These are phyloP conservation scores for Phytophthora vignae DNA, from an alignment of 352 stramenopile species.

Conservation along the genomic window DNA sequence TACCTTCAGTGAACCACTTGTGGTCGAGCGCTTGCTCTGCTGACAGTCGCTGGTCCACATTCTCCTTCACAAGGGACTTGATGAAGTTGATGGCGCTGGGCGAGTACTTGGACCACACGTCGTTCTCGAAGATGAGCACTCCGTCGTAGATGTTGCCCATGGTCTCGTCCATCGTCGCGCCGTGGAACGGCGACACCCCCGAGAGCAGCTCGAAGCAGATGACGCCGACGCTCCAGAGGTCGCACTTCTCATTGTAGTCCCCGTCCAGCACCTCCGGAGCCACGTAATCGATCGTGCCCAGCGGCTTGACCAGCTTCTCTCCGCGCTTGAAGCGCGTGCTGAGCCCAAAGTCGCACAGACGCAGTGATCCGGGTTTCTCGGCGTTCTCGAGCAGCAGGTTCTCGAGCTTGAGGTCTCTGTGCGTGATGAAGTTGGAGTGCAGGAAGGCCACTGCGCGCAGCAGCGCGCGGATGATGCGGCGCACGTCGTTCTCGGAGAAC, in stretches of 20 bases:
- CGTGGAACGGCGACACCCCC: slow-evolving; percentile 75
- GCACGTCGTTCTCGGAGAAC: slow-evolving; percentile 76
- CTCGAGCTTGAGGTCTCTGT: slow-evolving; percentile 86
- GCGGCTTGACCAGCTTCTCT: slow-evolving; percentile 75
- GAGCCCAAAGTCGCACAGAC: slow-evolving; percentile 86
- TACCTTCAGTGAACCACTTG: slow-evolving; percentile 63
- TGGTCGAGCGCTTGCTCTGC: slow-evolving; percentile 73
- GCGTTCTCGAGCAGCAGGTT: slow-evolving; percentile 84
- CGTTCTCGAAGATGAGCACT: slow-evolving; percentile 75
- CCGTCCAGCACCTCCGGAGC: slow-evolving; percentile 84
- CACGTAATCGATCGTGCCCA: slow-evolving; percentile 88
- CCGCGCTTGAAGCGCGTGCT: slow-evolving; percentile 77
- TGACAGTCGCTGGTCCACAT: slow-evolving; percentile 69
- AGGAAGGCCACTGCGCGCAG: slow-evolving; percentile 73
- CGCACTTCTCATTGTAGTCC: slow-evolving; percentile 86
- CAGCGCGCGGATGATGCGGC: slow-evolving; percentile 67
- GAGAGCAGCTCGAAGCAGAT: slow-evolving; percentile 83
- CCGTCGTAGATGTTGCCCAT: slow-evolving; percentile 88
- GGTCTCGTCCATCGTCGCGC: slow-evolving; percentile 71
- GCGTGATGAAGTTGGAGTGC: slow-evolving; percentile 85
- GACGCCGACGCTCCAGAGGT: slow-evolving; percentile 83
- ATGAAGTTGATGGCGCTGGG: slow-evolving; percentile 76
- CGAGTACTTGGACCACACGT: slow-evolving; percentile 72
- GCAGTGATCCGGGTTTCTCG: slow-evolving; percentile 64
- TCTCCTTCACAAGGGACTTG: slow-evolving; percentile 81